Percentiles rank a stretch among this genome's conserved stretches.
Evolutionary conservation across 176 grass and related monocot species (phyloP).

Genomic region (Phoenix roebelenii): DNA sequence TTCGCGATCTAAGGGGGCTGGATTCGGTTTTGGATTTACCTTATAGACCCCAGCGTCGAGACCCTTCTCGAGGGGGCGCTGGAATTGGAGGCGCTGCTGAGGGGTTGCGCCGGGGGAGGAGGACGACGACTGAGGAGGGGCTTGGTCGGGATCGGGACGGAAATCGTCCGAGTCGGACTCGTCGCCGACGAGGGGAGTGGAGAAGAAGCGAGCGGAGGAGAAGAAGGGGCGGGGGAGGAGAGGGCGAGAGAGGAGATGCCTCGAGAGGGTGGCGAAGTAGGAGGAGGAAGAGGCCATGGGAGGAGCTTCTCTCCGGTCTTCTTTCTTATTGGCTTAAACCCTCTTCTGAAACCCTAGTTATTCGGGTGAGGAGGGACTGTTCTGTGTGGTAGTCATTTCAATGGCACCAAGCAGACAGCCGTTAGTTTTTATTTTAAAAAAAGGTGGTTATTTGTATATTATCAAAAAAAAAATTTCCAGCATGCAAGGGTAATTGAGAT

Average conservation of each 20-base stretch:
- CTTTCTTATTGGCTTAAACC: constrained; percentile 16
- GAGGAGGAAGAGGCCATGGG: constrained; percentile 31
- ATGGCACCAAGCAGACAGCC: too few relatives aligned
- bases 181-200: constrained; percentile 18
- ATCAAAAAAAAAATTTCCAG: too few relatives aligned
- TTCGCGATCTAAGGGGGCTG: too few relatives aligned
- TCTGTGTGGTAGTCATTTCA: too few relatives aligned
- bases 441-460: too few relatives aligned
- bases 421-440: too few relatives aligned
- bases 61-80: constrained; percentile 64
- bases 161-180: constrained; percentile 18
- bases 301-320: background rate
- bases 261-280: constrained; percentile 31
- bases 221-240: constrained; percentile 15
- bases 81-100: background rate
- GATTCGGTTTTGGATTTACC: constrained; percentile 15
- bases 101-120: background rate
- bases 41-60: constrained; percentile 80
- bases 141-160: background rate
- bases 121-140: background rate
- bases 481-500: too few relatives aligned
- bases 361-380: too few relatives aligned
- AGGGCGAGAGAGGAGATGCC: constrained; percentile 25
- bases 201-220: constrained; percentile 25
- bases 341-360: background rate